Conservation (phyloP, 2,329 filamentous ascomycete species). For the Colletotrichum ledebouriae region DNA sequence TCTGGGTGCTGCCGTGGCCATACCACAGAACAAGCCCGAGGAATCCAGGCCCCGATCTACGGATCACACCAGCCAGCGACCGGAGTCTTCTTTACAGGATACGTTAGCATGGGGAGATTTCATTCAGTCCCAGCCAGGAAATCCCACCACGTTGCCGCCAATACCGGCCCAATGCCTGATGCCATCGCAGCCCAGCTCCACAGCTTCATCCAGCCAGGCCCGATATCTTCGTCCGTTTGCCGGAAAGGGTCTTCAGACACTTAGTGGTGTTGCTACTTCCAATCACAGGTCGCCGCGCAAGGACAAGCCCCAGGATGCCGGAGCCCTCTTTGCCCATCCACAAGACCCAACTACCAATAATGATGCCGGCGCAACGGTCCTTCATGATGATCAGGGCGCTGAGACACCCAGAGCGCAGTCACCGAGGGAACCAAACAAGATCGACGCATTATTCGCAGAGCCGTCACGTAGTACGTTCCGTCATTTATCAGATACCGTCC, state of each 20-base stretch:
- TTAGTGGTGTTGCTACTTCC: conserved; percentile 56
- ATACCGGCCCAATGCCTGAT: conserved; percentile 65
- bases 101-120: conserved; percentile 66
- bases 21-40: conserved; percentile 51
- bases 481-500: conserved; percentile 65
- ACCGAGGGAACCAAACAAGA: conserved; percentile 25
- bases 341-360: conserved; percentile 43
- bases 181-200: conserved; percentile 66
- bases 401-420: conserved; percentile 46
- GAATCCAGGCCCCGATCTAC: conserved; percentile 43
- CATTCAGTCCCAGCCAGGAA: conserved; percentile 55
- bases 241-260: conserved; percentile 68
- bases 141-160: conserved; percentile 55
- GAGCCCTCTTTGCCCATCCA: conserved; percentile 25
- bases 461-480: conserved; percentile 56
- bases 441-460: conserved; percentile 38
- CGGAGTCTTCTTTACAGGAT: conserved; percentile 66
- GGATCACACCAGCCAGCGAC: conserved; percentile 48
- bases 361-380: conserved; percentile 47
- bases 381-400: conserved; percentile 43
- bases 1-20: conserved; percentile 53
- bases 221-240: conserved; percentile 68
- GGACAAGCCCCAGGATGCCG: conserved; percentile 47
- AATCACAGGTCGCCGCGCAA: conserved; percentile 51
- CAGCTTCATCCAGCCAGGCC: conserved; percentile 63